Conservation (phyloP, 495 filamentous ascomycete species). For the Aspergillus hancockii region DNA sequence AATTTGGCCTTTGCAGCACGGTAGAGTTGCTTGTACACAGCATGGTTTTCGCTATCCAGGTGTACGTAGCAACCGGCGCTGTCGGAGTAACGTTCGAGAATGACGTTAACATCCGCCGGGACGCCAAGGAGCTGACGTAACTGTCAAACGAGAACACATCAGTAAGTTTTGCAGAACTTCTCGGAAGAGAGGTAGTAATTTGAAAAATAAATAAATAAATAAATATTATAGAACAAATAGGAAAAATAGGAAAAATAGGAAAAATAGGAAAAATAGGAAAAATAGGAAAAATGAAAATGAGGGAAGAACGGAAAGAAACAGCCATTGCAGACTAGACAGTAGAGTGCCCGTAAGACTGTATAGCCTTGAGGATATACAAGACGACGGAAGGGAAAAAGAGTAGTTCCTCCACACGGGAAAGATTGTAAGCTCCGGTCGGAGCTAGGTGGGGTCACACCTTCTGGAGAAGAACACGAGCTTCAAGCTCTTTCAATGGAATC, state of each 20-base stretch:
- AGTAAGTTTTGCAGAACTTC: background rate
- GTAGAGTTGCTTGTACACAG: constrained; percentile 95
- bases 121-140: constrained; percentile 74
- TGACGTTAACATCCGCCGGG: constrained; percentile 62
- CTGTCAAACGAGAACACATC: constrained; percentile 45
- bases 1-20: constrained; percentile 97
- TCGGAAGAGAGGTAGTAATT: background rate
- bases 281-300: no score
- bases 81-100: constrained; percentile 95
- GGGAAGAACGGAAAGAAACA: no score
- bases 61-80: constrained; percentile 78
- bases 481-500: constrained; percentile 84
- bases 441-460: constrained; percentile 71
- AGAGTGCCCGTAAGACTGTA: background rate
- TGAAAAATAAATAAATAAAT: background rate
- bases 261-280: no score
- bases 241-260: background rate
- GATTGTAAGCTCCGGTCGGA: constrained; percentile 30
- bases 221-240: background rate
- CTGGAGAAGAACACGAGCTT: constrained; percentile 68
- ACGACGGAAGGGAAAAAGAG: constrained; percentile 13
- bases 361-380: background rate
- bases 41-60: constrained; percentile 73
- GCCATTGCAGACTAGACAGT: background rate
- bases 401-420: background rate